phyloP scores from a whole-genome alignment of 2,329 filamentous ascomycete genomes.

The Xylariaceae sp. region DNA sequence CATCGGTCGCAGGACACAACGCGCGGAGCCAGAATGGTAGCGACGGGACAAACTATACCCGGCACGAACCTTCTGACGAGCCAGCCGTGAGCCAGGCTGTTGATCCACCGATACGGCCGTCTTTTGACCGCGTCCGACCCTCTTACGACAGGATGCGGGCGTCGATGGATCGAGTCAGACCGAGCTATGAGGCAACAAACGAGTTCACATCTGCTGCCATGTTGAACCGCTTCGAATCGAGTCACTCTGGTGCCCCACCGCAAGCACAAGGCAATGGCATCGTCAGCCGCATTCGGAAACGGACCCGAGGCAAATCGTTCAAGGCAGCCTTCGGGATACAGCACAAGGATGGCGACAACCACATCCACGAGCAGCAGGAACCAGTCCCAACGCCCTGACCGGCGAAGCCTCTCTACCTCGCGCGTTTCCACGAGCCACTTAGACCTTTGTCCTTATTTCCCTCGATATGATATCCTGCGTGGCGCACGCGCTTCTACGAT shows the following conservation, averaged over 20 bases:
- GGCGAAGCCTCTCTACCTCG: neutral
- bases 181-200: constrained; percentile 78
- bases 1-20: constrained; percentile 59
- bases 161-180: constrained; percentile 78
- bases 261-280: constrained; percentile 17
- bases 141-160: constrained; percentile 83
- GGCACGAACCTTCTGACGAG: constrained; percentile 55
- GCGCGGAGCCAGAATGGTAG: constrained; percentile 84
- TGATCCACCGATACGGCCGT: constrained; percentile 33
- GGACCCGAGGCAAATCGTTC: constrained; percentile 28
- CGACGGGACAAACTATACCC: constrained; percentile 86
- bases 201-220: constrained; percentile 90
- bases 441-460: constrained; percentile 7
- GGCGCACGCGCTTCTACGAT: constrained; percentile 15
- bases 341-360: constrained; percentile 18
- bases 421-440: neutral
- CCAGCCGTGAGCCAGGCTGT: constrained; percentile 25
- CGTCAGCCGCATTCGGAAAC: constrained; percentile 23
- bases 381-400: neutral
- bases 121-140: constrained; percentile 63
- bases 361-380: constrained; percentile 24
- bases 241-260: constrained; percentile 35
- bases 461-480: constrained; percentile 18
- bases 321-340: constrained; percentile 24
- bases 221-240: constrained; percentile 75